Evolutionary conservation across 1,284 basidiomycete species (phyloP), one percentile per base, ranked within the genome.

Genomic region (Athelia psychrophila): DNA sequence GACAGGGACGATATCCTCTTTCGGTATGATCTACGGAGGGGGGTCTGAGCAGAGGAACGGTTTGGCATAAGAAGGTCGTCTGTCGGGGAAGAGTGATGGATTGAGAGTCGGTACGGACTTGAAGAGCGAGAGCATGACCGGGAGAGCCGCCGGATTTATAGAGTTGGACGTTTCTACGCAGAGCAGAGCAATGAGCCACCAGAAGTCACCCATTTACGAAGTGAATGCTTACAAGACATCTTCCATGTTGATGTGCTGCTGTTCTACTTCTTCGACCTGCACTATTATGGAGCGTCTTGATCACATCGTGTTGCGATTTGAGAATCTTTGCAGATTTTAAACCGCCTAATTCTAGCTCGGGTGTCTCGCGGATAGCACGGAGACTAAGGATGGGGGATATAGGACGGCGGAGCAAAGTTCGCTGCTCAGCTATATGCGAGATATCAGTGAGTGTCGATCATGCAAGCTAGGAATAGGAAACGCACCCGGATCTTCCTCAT

Each of bases 321-420:
- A 67, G 66, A n/a, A 71, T 48, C 3, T 6, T 30, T 6, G 13
- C 27, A 30, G 58, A 63, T 45, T 55, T 52, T 33, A 57, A 53
- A 38, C 58, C 60, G 23, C 32, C 47, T 24, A 51, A 44, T 16
- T 70, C 69, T 15, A 66, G 47, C 35, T 55, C 58, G 1, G 72
- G 75, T 23, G 76, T 78, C 56, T 73, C 64, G 3, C 60, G 64
- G 25, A 56, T 64, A 2, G 78, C 68, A 18, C 66, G 63, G 8
- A 57, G 57, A 22, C 75, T 73, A 33, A 80, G 60, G 12, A 76
- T 48, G 77, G 76, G n/a, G 2, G 71, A 70, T 56, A 72, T 60
- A 2, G 72, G 73, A 44, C 65, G 64, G 48, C 56, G 58, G 3
- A 64, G 45, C 3, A 61, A 51, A 24, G 59, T 59, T 53, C 57